Base-by-base conservation (phyloP, 345 rosid species). In the Bruguiera sexangula region DNA sequence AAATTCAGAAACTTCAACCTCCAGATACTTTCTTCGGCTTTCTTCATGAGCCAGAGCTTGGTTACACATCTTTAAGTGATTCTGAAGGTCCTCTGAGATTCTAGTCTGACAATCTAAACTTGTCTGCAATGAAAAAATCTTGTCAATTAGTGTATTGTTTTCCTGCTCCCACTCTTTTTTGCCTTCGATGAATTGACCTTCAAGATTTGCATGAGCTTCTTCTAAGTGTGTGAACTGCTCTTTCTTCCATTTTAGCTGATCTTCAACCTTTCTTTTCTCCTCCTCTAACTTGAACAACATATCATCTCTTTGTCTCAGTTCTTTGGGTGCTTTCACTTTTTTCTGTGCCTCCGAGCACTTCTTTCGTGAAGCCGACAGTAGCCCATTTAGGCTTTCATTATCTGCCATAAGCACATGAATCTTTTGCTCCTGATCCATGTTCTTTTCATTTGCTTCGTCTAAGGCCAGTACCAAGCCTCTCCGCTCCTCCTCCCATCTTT, bases 371-470 rank as follows among this genome's bases (percentile, higher is more conserved):
- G 31, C 60, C 16, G 60, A 56, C 31, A 56, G 29, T 8, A 56
- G 31, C 18, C 31, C 60, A 24, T 56, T 56, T 5, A 56, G 60
- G 24, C 60, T 30, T 56, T 56, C 60, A 24, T 24, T 56, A 27
- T 56, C 60, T 56, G 60, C 60, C 60, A 24, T 56, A 24, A 56
- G 60, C 60, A 56, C 60, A 56, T 56, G 26, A 27, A 24, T 65
- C 53, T 48, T 50, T 26, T 65, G 56, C n/a, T 51, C 68, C 48
- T 65, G 68, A 65, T 65, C 68, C 8, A 65, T 15, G 68, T 30
- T 65, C 56, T 48, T 65, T n/a, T 48, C 68, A 22, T 65, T 65
- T 29, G 58, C 68, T 20, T 65, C 57, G 0, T 65, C 68, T 27
- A 65, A 19, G 18, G 68, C 68, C 57, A 65, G 52, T 27, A 43